A percentile compares a stretch with the other conserved stretches of the same genome.
Evolutionary conservation across 495 filamentous ascomycete genomes (phyloP).

Genomic region (Daldinia caldariorum): DNA sequence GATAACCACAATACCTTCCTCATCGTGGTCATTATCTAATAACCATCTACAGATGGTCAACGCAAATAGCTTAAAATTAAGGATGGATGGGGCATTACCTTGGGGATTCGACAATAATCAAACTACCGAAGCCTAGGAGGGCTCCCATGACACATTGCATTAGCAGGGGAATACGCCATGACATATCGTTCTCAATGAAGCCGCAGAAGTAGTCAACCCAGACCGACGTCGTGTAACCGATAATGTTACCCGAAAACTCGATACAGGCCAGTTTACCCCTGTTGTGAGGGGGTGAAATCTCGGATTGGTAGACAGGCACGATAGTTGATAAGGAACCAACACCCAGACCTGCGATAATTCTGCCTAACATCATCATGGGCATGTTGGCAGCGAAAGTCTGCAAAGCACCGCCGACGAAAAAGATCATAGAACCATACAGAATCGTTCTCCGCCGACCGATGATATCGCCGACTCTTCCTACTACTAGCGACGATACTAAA

Average conservation of each 20-base stretch:
- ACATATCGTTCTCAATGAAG: slow-evolving; percentile 82
- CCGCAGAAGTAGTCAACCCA: slow-evolving; percentile 99
- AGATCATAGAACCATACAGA: slow-evolving; percentile 90
- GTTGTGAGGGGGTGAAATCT: slow-evolving; percentile 97
- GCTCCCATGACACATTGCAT: slow-evolving; percentile 96
- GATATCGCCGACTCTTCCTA: slow-evolving; percentile 89
- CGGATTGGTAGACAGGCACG: slow-evolving; percentile 97
- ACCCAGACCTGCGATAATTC: slow-evolving; percentile 91
- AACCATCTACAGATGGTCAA: slow-evolving; percentile 76
- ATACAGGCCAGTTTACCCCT: slow-evolving; percentile 96
- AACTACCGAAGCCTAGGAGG: slow-evolving; percentile 81
- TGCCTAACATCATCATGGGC: slow-evolving; percentile 90
- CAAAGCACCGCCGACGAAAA: slow-evolving; percentile 87
- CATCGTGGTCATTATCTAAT: slow-evolving; percentile 96
- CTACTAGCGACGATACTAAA: slow-evolving; percentile 86
- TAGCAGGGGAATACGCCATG: slow-evolving; percentile 90
- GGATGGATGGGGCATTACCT: slow-evolving; percentile 69
- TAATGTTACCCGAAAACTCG: slow-evolving; percentile 96
- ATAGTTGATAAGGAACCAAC: slow-evolving; percentile 96
- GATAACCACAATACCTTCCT: slow-evolving; percentile 97
- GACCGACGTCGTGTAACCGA: slow-evolving; percentile 93
- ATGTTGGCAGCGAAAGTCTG: slow-evolving; percentile 85
- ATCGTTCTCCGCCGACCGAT: slow-evolving; percentile 92
- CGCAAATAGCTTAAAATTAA: slow-evolving; percentile 24
- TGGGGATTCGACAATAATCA: slow-evolving; percentile 95